Evolutionary conservation across 805 yeast genomes (phyloP).

Genomic region (Metschnikowia henanensis): DNA sequence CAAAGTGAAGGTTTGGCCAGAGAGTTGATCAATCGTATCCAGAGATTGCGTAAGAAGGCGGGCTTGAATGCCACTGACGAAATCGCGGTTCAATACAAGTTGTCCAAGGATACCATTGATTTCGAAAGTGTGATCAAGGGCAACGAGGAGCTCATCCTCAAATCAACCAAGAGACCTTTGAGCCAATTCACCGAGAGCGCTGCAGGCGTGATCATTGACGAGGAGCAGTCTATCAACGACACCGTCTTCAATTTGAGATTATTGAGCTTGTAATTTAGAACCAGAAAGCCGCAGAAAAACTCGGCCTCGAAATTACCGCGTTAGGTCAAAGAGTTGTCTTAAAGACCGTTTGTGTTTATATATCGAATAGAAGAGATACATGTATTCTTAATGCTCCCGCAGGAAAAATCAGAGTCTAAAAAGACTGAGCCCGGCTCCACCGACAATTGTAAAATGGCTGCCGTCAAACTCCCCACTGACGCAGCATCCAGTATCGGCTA

Average conservation of each 20-base stretch:
- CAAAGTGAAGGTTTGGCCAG: slow-evolving; percentile 95
- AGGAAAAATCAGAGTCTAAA: slow-evolving; percentile 20
- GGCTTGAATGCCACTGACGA: slow-evolving; percentile 96
- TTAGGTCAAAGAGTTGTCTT: too few relatives aligned
- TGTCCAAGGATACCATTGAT: slow-evolving; percentile 64
- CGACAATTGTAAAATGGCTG: slow-evolving; percentile 47
- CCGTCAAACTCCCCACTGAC: slow-evolving; percentile 37
- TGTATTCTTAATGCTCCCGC: too few relatives aligned
- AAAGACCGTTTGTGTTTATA: too few relatives aligned
- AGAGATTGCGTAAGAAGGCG: slow-evolving; percentile 94
- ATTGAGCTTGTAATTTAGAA: slow-evolving; percentile 61
- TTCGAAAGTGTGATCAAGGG: slow-evolving; percentile 59
- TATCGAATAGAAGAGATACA: too few relatives aligned
- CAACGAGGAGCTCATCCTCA: slow-evolving; percentile 69
- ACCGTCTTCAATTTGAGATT: slow-evolving; percentile 77
- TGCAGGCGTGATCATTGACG: slow-evolving; percentile 62
- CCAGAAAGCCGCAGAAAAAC: too few relatives aligned
- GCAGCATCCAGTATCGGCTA: slow-evolving; percentile 88
- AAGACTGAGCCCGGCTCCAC: slow-evolving; percentile 80
- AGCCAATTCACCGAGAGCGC: slow-evolving; percentile 45
- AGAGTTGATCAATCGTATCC: slow-evolving; percentile 95
- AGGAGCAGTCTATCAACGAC: slow-evolving; percentile 77
- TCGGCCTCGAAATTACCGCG: too few relatives aligned
- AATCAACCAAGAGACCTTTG: slow-evolving; percentile 72
- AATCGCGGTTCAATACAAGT: slow-evolving; percentile 77